phyloP scores from a whole-genome alignment of 441 rosid genomes.

The Mallotus repandus region DNA sequence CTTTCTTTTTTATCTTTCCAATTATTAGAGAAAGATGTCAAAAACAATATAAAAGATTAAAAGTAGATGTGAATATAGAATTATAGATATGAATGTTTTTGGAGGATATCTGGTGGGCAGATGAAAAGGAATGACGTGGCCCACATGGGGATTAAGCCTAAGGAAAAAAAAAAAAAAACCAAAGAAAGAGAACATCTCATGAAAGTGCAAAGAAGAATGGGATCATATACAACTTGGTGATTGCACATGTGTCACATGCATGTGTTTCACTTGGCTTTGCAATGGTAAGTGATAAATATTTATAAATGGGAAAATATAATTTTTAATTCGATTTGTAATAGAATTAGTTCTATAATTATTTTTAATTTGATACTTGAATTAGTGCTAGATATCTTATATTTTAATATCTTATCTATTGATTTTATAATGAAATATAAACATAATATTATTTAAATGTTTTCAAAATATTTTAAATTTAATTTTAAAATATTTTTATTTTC shows the following conservation, averaged over 20 bases:
- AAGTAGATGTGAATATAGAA: not conserved
- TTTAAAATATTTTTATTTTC: no score
- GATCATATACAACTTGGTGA: not conserved
- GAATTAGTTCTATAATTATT: no score
- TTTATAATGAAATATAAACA: no score
- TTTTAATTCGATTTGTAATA: no score
- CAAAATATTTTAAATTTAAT: no score
- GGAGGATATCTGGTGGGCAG: not conserved
- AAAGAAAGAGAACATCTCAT: not conserved
- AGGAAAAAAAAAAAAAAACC: not conserved
- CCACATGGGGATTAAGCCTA: slow-evolving; percentile 30
- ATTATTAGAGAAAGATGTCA: slow-evolving; percentile 31
- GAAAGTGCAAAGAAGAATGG: not conserved
- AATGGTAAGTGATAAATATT: no score
- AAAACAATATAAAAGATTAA: not conserved
- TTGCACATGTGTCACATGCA: slow-evolving; percentile 31
- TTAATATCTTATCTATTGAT: no score
- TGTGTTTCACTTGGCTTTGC: not conserved
- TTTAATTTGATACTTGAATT: no score
- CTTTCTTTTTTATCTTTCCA: slow-evolving; percentile 2
- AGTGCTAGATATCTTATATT: no score
- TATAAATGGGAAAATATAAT: no score
- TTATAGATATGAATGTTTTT: not conserved
- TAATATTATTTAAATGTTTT: no score
- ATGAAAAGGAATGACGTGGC: slow-evolving; percentile 20